Percentiles rank a stretch among this genome's conserved stretches.
Evolutionary conservation across 129 eudicot genomes (phyloP).

Genomic region (sunflower (Helianthus annuus)): DNA sequence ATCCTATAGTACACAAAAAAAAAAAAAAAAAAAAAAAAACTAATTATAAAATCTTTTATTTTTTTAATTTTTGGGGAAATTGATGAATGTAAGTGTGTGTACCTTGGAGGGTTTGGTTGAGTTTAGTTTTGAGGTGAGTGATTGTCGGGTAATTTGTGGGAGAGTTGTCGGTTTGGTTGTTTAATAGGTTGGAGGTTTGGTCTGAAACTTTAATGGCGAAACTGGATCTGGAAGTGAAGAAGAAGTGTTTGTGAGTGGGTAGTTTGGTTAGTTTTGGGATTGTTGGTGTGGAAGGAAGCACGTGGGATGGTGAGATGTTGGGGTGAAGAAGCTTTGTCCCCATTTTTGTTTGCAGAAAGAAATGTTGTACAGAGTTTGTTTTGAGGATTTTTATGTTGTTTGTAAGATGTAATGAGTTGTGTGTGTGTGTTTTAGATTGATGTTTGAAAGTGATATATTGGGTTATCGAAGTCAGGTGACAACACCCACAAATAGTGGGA

Average conservation of each 20-base stretch:
- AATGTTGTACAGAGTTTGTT: background rate
- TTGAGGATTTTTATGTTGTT: background rate
- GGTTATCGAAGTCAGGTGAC: too few relatives aligned
- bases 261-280: conserved; percentile 30
- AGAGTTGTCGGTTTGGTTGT: conserved; percentile 16
- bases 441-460: too few relatives aligned
- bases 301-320: conserved; percentile 53
- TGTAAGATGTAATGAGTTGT: too few relatives aligned
- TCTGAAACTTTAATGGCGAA: conserved; percentile 48
- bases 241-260: conserved; percentile 13
- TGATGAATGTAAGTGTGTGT: background rate
- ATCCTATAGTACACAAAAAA: conserved; percentile 41
- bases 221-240: conserved; percentile 21
- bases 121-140: conserved; percentile 50
- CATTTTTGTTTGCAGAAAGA: conserved; percentile 32
- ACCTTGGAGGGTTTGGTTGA: conserved; percentile 68
- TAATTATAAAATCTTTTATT: too few relatives aligned
- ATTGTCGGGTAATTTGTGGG: conserved; percentile 20
- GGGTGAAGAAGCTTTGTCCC: conserved; percentile 58
- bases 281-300: conserved; percentile 35
- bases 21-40: background rate
- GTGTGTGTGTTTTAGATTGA: too few relatives aligned
- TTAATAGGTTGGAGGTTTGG: conserved; percentile 32
- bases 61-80: background rate
- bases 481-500: too few relatives aligned